Conservation (phyloP, 331 rosid genomes). For the Malus hybrid region DNA sequence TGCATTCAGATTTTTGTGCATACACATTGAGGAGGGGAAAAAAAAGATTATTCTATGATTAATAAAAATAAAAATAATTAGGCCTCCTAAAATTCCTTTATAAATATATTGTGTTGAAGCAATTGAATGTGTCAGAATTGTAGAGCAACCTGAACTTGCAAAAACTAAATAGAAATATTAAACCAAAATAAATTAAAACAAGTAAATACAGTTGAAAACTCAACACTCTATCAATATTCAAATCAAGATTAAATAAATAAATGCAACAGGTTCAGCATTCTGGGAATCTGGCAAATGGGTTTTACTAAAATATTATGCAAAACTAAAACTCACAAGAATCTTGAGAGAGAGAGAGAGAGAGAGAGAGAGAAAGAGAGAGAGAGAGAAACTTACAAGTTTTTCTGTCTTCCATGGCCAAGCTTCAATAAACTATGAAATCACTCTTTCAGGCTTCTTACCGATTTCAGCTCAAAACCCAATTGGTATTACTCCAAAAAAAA, state of each 20-base stretch:
- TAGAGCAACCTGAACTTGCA: not conserved
- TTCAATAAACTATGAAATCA: slow-evolving; percentile 5
- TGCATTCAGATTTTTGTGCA: not conserved
- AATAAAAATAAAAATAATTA: not conserved
- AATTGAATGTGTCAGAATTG: not conserved
- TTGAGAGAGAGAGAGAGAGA: not conserved
- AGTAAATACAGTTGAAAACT: not conserved
- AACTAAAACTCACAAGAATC: not conserved
- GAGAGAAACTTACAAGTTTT: slow-evolving; percentile 27
- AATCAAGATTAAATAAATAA: not conserved
- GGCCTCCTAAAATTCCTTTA: not conserved
- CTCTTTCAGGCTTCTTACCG: not conserved
- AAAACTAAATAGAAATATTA: not conserved
- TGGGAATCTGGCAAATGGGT: not conserved
- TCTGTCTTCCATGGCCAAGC: slow-evolving; percentile 2
- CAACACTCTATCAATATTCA: not conserved
- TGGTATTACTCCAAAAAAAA: not conserved
- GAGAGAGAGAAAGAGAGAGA: not conserved
- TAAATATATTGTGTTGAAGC: not conserved
- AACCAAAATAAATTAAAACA: not conserved
- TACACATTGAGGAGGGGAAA: not conserved
- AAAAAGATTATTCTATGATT: not conserved
- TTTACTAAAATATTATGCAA: not conserved
- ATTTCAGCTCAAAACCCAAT: not conserved
- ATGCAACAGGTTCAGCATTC: not conserved